These are phyloP conservation scores for Tricholoma sp. DNA, from an alignment of 768 basidiomycete species.

Conservation along the genomic window DNA sequence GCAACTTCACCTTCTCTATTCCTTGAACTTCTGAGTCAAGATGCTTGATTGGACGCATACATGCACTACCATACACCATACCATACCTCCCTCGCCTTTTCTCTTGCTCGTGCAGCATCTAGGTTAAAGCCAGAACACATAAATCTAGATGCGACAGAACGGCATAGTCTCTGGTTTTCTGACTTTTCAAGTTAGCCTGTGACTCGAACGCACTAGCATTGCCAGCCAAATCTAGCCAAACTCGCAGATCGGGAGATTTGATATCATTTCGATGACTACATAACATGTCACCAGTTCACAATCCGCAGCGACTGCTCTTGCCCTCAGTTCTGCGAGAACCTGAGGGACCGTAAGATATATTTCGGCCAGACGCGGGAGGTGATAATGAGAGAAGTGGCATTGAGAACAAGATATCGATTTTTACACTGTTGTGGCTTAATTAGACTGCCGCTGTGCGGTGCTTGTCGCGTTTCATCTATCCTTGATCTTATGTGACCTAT, in stretches of 20 bases:
- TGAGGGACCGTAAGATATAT: slow-evolving; percentile 86
- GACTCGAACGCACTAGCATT: slow-evolving; percentile 41
- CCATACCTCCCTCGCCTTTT: too few relatives aligned
- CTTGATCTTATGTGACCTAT: too few relatives aligned
- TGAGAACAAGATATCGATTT: slow-evolving; percentile 83
- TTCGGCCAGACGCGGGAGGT: slow-evolving; percentile 81
- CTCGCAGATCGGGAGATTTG: slow-evolving; percentile 67
- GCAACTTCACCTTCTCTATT: slow-evolving; percentile 57
- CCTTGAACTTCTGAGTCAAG: too few relatives aligned
- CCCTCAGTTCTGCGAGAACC: slow-evolving; percentile 86
- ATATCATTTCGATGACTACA: slow-evolving; percentile 68
- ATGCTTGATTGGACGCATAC: slow-evolving; percentile 24
- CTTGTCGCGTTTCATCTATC: too few relatives aligned
- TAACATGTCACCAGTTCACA: too few relatives aligned
- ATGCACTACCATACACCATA: too few relatives aligned
- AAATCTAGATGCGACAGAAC: slow-evolving; percentile 91
- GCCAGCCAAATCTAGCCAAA: too few relatives aligned
- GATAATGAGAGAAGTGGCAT: slow-evolving; percentile 89
- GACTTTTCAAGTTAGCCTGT: too few relatives aligned
- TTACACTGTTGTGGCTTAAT: slow-evolving; percentile 54
- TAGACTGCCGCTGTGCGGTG: too few relatives aligned
- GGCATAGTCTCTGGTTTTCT: slow-evolving; percentile 92
- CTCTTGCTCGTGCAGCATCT: slow-evolving; percentile 61
- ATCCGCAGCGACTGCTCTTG: slow-evolving; percentile 75
- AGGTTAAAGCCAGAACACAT: slow-evolving; percentile 84